Conservation (phyloP, 1,139 yeast species). For the Groenewaldozyma sp. region DNA sequence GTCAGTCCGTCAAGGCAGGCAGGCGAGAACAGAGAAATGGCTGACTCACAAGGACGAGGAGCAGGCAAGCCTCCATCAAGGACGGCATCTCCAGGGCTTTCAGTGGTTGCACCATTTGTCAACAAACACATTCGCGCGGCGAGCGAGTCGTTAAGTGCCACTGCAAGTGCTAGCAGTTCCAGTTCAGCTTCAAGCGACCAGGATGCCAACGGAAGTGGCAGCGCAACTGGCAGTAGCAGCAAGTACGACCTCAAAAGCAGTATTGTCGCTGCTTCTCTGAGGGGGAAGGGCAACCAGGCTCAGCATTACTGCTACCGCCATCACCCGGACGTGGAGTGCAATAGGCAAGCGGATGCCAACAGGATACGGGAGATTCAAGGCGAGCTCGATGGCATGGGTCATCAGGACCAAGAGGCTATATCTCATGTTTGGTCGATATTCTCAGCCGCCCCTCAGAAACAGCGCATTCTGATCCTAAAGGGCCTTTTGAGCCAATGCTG, state of each 20-base stretch:
- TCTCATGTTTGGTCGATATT: constrained; percentile 73
- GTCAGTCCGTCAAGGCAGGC: too few relatives aligned
- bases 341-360: constrained; percentile 57
- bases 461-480: constrained; percentile 65
- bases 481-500: constrained; percentile 88
- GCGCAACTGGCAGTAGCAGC: neutral
- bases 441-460: constrained; percentile 59
- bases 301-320: constrained; percentile 67
- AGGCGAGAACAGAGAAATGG: too few relatives aligned
- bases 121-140: too few relatives aligned
- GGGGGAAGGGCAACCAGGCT: too few relatives aligned
- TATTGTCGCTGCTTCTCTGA: too few relatives aligned
- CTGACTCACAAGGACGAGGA: too few relatives aligned
- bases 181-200: too few relatives aligned
- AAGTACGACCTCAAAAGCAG: neutral
- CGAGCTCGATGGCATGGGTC: constrained; percentile 44
- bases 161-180: too few relatives aligned
- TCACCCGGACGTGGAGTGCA: constrained; percentile 73
- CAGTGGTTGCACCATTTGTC: constrained; percentile 15
- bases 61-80: too few relatives aligned
- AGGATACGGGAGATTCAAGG: constrained; percentile 50
- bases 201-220: too few relatives aligned
- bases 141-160: too few relatives aligned
- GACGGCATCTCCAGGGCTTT: constrained; percentile 4
- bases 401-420: constrained; percentile 60